Base-by-base conservation (phyloP, 1,284 basidiomycete genomes). In the Cronartium ribicola region DNA sequence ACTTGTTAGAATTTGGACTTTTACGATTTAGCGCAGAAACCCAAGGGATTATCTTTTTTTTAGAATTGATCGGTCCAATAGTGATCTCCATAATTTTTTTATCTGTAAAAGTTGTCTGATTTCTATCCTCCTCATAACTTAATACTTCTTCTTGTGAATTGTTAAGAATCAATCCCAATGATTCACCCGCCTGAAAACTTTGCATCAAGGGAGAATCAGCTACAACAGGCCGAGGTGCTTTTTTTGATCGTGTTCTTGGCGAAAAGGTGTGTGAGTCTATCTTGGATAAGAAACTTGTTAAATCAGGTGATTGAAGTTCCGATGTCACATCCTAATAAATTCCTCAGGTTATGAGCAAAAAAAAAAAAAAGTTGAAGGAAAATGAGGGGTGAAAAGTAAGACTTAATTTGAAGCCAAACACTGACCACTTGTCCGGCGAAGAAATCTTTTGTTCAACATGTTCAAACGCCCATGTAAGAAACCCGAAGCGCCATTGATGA, bases 291-390 rank as follows among this genome's bases (percentile, higher is more conserved):
- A 51, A 51, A 20, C 48, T 51, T 20, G 22, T 51, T 20, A 51
- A 51, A 51, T 51, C 48, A 51, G 48, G 48, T 20, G 48, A 51
- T 20, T 51, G 48, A 51, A 51, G 48, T 17, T 51, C 48, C 22
- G 48, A 13, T 17, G 48, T 51, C 4, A 51, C 48, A 20, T 51
- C 22, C 48, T 51, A 14, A n/a, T 11, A 48, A 29, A 2, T 29
- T 29, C 29, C 1, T 29, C 29, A 29, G 29, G 29, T 29, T 29
- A 29, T 29, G 29, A 29, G 29, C 29, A 29, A 29, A 29, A 29
- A 29, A 29, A 29, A 29, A 29, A 29, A 29, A 29, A 29, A 29
- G 29, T 29, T 29, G 29, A 1, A 29, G 29, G 29, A 29, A 29
- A 29, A 29, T 29, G 29, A 29, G 1, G 29, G 29, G 29, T 29